Percentiles rank a stretch among this genome's conserved stretches.
phyloP scores from a whole-genome alignment of 2,329 filamentous ascomycete genomes.

The Fusarium sambucinum region DNA sequence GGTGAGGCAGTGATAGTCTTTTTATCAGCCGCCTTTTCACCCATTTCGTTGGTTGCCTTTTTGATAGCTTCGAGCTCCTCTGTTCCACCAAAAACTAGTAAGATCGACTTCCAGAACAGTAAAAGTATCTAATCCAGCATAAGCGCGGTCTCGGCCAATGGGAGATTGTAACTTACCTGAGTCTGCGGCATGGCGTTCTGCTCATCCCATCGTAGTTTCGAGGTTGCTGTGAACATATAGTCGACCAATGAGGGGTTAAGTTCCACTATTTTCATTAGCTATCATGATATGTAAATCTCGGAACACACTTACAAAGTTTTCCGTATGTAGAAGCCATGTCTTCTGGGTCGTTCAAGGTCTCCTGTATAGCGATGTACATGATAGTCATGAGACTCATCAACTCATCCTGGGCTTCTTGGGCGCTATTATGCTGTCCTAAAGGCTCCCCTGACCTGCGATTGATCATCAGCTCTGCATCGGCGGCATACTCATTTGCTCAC shows the following conservation, averaged over 20 bases:
- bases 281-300: background rate
- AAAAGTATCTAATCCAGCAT: slow-evolving; percentile 72
- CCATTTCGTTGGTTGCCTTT: slow-evolving; percentile 73
- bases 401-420: slow-evolving; percentile 69
- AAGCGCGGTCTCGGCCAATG: slow-evolving; percentile 21
- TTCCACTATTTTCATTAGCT: slow-evolving; percentile 56
- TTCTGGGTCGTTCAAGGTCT: slow-evolving; percentile 64
- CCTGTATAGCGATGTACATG: slow-evolving; percentile 71
- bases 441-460: slow-evolving; percentile 60
- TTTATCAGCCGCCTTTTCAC: slow-evolving; percentile 71
- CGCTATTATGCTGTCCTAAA: slow-evolving; percentile 54
- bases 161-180: slow-evolving; percentile 60
- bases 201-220: slow-evolving; percentile 80
- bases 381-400: slow-evolving; percentile 73
- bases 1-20: slow-evolving; percentile 93
- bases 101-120: slow-evolving; percentile 90
- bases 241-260: slow-evolving; percentile 77
- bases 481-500: slow-evolving; percentile 24
- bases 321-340: slow-evolving; percentile 61
- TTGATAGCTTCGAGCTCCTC: slow-evolving; percentile 81
- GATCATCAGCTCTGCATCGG: slow-evolving; percentile 46
- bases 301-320: slow-evolving; percentile 63
- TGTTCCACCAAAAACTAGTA: slow-evolving; percentile 86
- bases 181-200: slow-evolving; percentile 71
- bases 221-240: slow-evolving; percentile 76